phyloP scores from a whole-genome alignment of 345 rosid species.

The Salix suchowensis region DNA sequence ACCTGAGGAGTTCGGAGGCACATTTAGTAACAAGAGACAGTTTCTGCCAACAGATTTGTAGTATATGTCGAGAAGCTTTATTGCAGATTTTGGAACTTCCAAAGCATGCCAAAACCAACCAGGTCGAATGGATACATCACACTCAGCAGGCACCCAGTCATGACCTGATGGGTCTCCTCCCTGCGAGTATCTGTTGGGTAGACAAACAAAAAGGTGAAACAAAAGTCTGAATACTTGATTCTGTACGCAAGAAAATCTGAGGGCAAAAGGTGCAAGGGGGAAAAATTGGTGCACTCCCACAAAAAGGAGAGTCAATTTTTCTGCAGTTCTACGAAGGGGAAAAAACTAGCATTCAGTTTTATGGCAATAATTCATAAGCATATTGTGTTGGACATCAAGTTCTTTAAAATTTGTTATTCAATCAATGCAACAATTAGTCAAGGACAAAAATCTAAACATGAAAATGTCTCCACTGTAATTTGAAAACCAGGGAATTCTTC shows the following conservation, averaged over 20 bases:
- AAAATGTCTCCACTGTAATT: too few species aligned
- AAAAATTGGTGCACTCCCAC: not conserved
- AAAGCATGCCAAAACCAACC: constrained; percentile 97
- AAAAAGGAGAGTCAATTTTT: not conserved
- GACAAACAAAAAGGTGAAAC: constrained; percentile 5
- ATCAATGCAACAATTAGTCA: too few species aligned
- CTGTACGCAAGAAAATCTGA: not conserved
- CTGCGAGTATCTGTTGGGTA: constrained; percentile 45
- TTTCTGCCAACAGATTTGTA: constrained; percentile 80
- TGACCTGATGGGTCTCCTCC: constrained; percentile 62
- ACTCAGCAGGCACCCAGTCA: constrained; percentile 90
- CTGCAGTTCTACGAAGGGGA: not conserved
- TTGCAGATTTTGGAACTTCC: constrained; percentile 71
- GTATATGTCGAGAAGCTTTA: constrained; percentile 64
- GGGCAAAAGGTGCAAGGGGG: not conserved
- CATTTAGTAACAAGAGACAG: constrained; percentile 66
- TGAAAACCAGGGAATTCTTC: too few species aligned
- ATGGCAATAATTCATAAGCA: too few species aligned
- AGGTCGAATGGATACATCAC: constrained; percentile 83
- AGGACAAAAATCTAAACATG: too few species aligned
- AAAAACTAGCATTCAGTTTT: too few species aligned
- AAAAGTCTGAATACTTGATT: not conserved
- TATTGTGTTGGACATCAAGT: too few species aligned
- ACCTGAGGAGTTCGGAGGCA: constrained; percentile 86
- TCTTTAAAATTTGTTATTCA: too few species aligned